Conservation (phyloP, 305 asterid species). For the Fraxinus dipetala region DNA sequence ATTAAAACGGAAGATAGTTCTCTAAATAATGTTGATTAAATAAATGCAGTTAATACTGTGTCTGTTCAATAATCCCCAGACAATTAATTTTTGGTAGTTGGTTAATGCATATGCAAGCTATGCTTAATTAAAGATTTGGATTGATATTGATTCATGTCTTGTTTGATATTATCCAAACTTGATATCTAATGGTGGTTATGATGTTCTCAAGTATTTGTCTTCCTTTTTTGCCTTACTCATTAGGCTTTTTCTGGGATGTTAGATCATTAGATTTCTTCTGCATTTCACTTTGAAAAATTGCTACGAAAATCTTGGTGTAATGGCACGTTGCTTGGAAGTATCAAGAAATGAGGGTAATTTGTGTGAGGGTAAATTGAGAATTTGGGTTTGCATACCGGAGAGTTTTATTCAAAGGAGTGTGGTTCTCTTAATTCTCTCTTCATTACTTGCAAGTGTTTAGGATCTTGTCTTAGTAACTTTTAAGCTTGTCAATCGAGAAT, state of each 20-base stretch:
- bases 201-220: not conserved
- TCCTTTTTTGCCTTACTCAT: not conserved
- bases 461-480: not conserved
- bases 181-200: not conserved
- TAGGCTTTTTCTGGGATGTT: not conserved
- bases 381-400: not conserved
- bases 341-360: not conserved
- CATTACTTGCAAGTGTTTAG: not conserved
- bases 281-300: not conserved
- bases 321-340: not conserved
- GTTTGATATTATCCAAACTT: not conserved
- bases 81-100: conserved; percentile 27
- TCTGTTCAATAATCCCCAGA: conserved; percentile 8
- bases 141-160: not conserved
- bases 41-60: conserved; percentile 24
- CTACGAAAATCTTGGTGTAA: not conserved
- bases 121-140: conserved; percentile 17
- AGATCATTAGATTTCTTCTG: not conserved
- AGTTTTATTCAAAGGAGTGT: not conserved
- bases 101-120: conserved; percentile 16
- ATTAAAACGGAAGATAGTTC: not conserved
- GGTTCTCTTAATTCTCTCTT: not conserved
- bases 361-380: not conserved
- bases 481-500: not conserved
- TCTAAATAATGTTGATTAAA: conserved; percentile 1